Conservation (phyloP, 2,329 filamentous ascomycete species). For the Botrytis tulipae region DNA sequence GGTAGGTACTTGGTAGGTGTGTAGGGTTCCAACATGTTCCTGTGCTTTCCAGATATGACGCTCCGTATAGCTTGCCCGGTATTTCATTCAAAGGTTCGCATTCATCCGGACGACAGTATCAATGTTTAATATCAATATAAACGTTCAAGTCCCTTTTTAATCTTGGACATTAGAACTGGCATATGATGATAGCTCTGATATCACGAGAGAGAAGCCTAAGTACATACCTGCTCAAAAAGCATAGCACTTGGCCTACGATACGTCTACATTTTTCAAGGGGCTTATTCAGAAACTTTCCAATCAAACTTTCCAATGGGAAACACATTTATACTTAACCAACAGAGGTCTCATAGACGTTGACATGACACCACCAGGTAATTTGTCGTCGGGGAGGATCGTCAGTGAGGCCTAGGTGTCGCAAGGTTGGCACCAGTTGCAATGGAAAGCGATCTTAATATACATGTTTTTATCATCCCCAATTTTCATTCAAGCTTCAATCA, state of each 20-base stretch:
- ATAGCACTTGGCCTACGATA: neutral
- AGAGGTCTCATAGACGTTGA: neutral
- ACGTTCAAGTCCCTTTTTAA: too few relatives aligned
- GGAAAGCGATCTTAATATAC: neutral
- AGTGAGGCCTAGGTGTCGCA: neutral
- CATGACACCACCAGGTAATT: neutral
- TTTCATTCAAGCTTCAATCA: neutral
- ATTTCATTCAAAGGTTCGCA: neutral
- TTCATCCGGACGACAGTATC: neutral
- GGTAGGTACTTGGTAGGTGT: too few relatives aligned
- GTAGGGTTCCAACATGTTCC: neutral
- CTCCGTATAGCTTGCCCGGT: neutral
- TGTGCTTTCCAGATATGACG: neutral
- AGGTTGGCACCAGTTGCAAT: neutral
- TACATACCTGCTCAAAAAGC: neutral
- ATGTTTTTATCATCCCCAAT: neutral
- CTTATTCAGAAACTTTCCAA: neutral
- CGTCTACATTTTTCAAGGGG: neutral
- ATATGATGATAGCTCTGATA: too few relatives aligned
- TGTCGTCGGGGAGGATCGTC: neutral
- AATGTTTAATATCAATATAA: neutral
- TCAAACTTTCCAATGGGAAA: neutral
- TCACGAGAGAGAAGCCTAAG: neutral
- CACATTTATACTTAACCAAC: neutral
- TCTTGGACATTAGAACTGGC: too few relatives aligned